A percentile compares a stretch with the other conserved stretches of the same genome.
These are phyloP conservation scores for Drechslerella dactyloides DNA, from an alignment of 2,329 filamentous ascomycete species.

Conservation along the genomic window DNA sequence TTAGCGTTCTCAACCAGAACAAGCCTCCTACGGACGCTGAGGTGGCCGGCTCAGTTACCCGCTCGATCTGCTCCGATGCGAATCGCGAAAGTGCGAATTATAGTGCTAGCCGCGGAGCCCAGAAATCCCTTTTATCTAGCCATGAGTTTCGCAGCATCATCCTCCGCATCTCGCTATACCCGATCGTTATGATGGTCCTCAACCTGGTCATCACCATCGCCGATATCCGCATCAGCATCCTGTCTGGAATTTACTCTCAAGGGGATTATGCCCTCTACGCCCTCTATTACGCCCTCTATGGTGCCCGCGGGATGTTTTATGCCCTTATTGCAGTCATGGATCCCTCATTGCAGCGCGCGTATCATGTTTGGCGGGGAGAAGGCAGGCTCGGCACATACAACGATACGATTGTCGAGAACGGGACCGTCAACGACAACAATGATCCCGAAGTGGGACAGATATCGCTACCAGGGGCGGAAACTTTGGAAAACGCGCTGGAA, in stretches of 20 bases:
- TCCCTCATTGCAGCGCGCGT: slow-evolving; percentile 51
- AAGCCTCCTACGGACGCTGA: slow-evolving; percentile 8
- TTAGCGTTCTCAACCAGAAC: slow-evolving; percentile 36
- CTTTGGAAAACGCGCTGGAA: slow-evolving; percentile 1
- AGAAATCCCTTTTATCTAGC: slow-evolving; percentile 46
- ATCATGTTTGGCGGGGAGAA: slow-evolving; percentile 50
- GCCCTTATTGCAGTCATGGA: slow-evolving; percentile 52
- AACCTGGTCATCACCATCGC: slow-evolving; percentile 52
- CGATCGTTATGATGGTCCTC: slow-evolving; percentile 52
- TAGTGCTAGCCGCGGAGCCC: slow-evolving; percentile 47
- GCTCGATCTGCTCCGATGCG: slow-evolving; percentile 26
- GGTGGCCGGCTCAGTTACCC: slow-evolving; percentile 7
- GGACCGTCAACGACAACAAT: slow-evolving; percentile 33
- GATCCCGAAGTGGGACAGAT: slow-evolving; percentile 39
- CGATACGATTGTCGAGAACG: slow-evolving; percentile 20
- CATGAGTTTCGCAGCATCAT: slow-evolving; percentile 52
- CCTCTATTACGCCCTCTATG: slow-evolving; percentile 52
- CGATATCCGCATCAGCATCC: slow-evolving; percentile 51
- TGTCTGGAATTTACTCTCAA: slow-evolving; percentile 50
- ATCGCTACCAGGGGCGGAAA: slow-evolving; percentile 10
- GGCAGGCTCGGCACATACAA: slow-evolving; percentile 14
- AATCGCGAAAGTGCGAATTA: slow-evolving; percentile 35
- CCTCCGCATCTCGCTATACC: slow-evolving; percentile 52
- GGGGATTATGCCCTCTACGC: slow-evolving; percentile 52
- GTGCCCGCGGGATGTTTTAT: slow-evolving; percentile 53